These are phyloP conservation scores for Ogataea nakhonphanomensis DNA, from an alignment of 805 yeast species.

Conservation along the genomic window DNA sequence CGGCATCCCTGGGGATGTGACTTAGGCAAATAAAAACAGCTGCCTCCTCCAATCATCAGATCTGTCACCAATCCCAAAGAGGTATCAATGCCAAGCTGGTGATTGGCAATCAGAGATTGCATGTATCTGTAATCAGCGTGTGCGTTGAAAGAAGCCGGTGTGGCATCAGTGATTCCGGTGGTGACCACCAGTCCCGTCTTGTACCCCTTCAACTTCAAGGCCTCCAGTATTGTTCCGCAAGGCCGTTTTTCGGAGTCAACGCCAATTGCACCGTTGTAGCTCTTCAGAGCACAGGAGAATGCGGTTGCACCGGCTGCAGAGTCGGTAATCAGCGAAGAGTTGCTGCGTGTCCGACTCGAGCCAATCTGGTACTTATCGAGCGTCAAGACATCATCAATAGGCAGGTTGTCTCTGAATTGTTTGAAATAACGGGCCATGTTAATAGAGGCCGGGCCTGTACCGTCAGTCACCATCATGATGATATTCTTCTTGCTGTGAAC, in stretches of 20 bases:
- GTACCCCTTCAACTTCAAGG: slow-evolving; percentile 77
- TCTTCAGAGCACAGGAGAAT: slow-evolving; percentile 76
- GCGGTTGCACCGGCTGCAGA: slow-evolving; percentile 98
- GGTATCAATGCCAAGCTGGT: slow-evolving; percentile 71
- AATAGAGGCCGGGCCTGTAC: slow-evolving; percentile 91
- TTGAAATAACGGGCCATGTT: slow-evolving; percentile 74
- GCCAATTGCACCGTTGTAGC: slow-evolving; percentile 91
- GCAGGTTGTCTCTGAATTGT: slow-evolving; percentile 55
- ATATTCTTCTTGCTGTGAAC: slow-evolving; percentile 56
- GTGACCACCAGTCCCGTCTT: slow-evolving; percentile 89
- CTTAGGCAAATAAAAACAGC: slow-evolving; percentile 72
- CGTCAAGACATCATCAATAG: slow-evolving; percentile 51
- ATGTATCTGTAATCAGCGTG: slow-evolving; percentile 74
- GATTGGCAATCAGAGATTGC: slow-evolving; percentile 84
- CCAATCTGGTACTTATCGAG: slow-evolving; percentile 77
- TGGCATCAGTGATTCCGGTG: slow-evolving; percentile 89
- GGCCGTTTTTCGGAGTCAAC: slow-evolving; percentile 67
- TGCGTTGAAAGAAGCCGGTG: slow-evolving; percentile 86
- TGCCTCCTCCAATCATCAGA: slow-evolving; percentile 87
- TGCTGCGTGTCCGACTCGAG: slow-evolving; percentile 78
- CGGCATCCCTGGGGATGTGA: slow-evolving; percentile 59
- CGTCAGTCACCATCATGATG: slow-evolving; percentile 87
- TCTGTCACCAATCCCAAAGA: slow-evolving; percentile 79
- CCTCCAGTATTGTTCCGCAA: slow-evolving; percentile 86
- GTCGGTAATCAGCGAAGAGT: slow-evolving; percentile 77